Percentiles rank a stretch among this genome's conserved stretches.
Evolutionary conservation across 2,329 filamentous ascomycete genomes (phyloP).

Genomic region (Aspergillus awamori): DNA sequence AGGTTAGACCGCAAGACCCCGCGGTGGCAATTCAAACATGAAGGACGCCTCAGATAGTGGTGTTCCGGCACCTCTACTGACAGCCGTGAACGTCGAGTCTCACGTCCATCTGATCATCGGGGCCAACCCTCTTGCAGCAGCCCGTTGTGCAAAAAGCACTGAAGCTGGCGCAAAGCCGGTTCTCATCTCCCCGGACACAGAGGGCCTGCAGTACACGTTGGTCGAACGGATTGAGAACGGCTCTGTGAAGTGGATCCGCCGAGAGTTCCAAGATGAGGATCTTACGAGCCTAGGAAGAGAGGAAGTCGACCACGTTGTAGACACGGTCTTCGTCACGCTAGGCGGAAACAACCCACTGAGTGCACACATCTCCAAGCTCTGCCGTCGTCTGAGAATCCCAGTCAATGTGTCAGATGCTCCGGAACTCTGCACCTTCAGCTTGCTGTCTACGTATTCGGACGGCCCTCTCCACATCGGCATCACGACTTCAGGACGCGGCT

Average conservation of each 20-base stretch:
- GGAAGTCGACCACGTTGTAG: conserved; percentile 77
- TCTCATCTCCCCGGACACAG: conserved; percentile 70
- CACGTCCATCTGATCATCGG: conserved; percentile 81
- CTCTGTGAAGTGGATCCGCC: conserved; percentile 45
- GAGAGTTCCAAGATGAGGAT: conserved; percentile 69
- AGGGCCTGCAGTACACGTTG: conserved; percentile 62
- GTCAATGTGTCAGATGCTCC: conserved; percentile 91
- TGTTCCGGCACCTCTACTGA: conserved; percentile 38
- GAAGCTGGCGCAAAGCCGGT: conserved; percentile 80
- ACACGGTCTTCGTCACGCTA: conserved; percentile 86
- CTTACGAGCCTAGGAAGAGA: conserved; percentile 75
- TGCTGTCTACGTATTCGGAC: conserved; percentile 86
- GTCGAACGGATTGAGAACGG: conserved; percentile 48
- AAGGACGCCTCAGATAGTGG: conserved; percentile 31
- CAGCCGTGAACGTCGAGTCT: conserved; percentile 43
- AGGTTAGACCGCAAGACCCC: conserved; percentile 4
- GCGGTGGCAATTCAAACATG: conserved; percentile 32
- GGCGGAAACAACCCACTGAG: conserved; percentile 53
- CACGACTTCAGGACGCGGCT: conserved; percentile 91
- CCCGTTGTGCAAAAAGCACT: conserved; percentile 77
- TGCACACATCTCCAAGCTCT: conserved; percentile 72
- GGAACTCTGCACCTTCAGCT: conserved; percentile 81
- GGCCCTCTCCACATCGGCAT: conserved; percentile 93
- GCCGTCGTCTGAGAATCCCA: conserved; percentile 79
- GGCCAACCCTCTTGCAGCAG: conserved; percentile 81